Evolutionary conservation across 1,284 basidiomycete genomes (phyloP).

Genomic region (Microbotryomycetes sp.): DNA sequence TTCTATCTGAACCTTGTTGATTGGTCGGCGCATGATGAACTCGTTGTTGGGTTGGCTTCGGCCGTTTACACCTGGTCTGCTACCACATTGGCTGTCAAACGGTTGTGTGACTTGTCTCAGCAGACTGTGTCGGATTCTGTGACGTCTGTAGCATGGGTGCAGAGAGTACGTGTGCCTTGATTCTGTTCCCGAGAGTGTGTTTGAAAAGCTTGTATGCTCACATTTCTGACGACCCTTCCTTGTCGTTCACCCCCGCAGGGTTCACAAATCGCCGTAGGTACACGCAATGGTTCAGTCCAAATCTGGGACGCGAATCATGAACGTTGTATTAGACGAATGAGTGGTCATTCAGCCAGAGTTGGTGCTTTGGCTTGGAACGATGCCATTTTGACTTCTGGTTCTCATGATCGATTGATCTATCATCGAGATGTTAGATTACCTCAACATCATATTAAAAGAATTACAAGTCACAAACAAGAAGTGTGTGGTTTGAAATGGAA

Average conservation of each 20-base stretch:
- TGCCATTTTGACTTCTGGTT: constrained; percentile 81
- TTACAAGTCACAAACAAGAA: constrained; percentile 83
- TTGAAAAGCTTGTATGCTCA: too few relatives aligned
- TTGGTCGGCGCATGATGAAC: constrained; percentile 90
- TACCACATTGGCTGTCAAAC: constrained; percentile 82
- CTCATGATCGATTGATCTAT: constrained; percentile 80
- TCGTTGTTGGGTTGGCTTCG: constrained; percentile 84
- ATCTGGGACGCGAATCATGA: constrained; percentile 78
- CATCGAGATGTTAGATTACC: constrained; percentile 81
- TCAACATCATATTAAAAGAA: constrained; percentile 65
- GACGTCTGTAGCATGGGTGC: constrained; percentile 86
- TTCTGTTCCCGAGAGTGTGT: too few relatives aligned
- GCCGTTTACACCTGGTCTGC: constrained; percentile 98
- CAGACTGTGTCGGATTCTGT: constrained; percentile 52
- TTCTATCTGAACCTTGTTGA: constrained; percentile 98
- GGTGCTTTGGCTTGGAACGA: constrained; percentile 93
- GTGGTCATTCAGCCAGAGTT: constrained; percentile 80
- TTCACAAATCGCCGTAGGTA: constrained; percentile 84
- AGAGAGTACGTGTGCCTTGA: constrained; percentile 55
- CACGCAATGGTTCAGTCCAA: constrained; percentile 75
- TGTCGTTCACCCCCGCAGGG: constrained; percentile 59
- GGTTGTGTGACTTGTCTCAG: constrained; percentile 72
- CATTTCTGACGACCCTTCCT: constrained; percentile 1
- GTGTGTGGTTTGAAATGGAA: constrained; percentile 97
- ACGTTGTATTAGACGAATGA: constrained; percentile 72